These are phyloP conservation scores for Backusella luteola DNA, from an alignment of 192 early-diverging fungal genomes.

Conservation along the genomic window DNA sequence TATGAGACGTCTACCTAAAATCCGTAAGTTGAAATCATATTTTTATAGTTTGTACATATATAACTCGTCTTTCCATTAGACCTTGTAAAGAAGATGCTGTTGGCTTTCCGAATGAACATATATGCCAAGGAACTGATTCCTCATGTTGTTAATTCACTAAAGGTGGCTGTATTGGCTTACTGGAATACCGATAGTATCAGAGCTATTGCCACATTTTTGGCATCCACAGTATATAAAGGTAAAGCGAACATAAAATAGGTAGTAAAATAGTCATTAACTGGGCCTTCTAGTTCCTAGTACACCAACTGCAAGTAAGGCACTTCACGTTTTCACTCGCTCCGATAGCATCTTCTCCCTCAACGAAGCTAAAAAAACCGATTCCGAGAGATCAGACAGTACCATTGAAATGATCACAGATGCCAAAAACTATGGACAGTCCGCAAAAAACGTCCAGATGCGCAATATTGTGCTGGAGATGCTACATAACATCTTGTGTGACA, in stretches of 20 bases:
- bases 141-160: constrained; percentile 51
- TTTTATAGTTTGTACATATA: background rate
- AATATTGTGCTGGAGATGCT: constrained; percentile 64
- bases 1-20: constrained; percentile 52
- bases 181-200: constrained; percentile 60
- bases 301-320: background rate
- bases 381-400: background rate
- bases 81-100: constrained; percentile 60
- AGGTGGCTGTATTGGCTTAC: constrained; percentile 49
- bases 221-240: constrained; percentile 57
- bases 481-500: constrained; percentile 56
- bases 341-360: background rate
- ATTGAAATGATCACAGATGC: background rate
- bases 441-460: constrained; percentile 22
- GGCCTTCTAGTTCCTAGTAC: background rate
- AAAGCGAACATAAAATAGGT: constrained; percentile 3
- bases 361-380: background rate
- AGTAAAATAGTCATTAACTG: background rate
- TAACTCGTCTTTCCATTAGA: constrained; percentile 30
- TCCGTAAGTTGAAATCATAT: constrained; percentile 44
- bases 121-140: constrained; percentile 51
- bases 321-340: background rate
- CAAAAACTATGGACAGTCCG: background rate
- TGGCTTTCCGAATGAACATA: constrained; percentile 54
- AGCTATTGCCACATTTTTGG: constrained; percentile 60